Evolutionary conservation across 2,329 filamentous ascomycete genomes (phyloP).

Genomic region (Lasiodiplodia gonubiensis): DNA sequence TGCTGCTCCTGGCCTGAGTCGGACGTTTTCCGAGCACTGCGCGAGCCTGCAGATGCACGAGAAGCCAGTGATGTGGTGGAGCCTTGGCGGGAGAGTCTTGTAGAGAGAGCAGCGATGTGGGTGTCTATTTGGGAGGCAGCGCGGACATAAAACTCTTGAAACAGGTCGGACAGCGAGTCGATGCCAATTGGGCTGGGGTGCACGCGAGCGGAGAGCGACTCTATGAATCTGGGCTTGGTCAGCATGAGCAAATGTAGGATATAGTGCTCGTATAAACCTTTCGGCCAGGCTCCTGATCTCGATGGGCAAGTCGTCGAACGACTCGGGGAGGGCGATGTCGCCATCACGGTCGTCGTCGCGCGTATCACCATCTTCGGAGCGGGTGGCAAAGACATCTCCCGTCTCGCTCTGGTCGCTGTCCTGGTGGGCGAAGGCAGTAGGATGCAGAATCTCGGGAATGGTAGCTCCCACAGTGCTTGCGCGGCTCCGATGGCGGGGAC

Average conservation of each 20-base stretch:
- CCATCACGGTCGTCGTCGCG: conserved; percentile 34
- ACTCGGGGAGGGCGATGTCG: conserved; percentile 58
- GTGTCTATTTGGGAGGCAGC: conserved; percentile 84
- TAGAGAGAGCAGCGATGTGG: conserved; percentile 81
- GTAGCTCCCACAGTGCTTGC: conserved; percentile 53
- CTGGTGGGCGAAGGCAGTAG: conserved; percentile 45
- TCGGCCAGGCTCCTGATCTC: conserved; percentile 91
- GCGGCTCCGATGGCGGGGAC: conserved; percentile 48
- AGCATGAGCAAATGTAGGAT: background rate
- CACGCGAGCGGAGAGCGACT: conserved; percentile 84
- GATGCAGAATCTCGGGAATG: conserved; percentile 52
- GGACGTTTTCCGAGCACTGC: conserved; percentile 38
- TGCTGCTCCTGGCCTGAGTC: conserved; percentile 66
- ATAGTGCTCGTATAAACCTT: conserved; percentile 60
- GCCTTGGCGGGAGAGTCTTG: conserved; percentile 72
- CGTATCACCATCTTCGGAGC: conserved; percentile 40
- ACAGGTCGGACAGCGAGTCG: conserved; percentile 81
- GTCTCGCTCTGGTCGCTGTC: conserved; percentile 42
- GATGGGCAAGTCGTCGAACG: conserved; percentile 89
- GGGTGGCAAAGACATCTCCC: conserved; percentile 50
- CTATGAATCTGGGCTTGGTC: conserved; percentile 73
- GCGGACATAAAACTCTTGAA: conserved; percentile 90
- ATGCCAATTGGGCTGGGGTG: conserved; percentile 83
- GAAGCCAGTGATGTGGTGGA: conserved; percentile 56
- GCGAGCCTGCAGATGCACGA: conserved; percentile 59